Evolutionary conservation across 23 red algal genomes (phyloP).

Genomic region (Agarophyton chilense): DNA sequence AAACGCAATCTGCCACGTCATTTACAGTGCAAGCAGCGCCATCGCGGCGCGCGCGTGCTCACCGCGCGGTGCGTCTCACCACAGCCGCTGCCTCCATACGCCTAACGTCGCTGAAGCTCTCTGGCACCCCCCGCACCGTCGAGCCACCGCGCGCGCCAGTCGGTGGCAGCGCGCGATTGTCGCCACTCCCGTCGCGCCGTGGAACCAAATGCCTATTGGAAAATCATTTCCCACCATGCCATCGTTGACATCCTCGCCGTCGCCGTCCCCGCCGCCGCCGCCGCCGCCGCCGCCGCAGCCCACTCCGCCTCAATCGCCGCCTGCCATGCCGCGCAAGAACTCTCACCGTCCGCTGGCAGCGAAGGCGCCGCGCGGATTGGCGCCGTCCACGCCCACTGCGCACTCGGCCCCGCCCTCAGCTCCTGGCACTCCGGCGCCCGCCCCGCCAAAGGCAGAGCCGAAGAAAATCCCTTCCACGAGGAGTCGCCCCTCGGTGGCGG

Average conservation of each 20-base stretch:
- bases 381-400: not conserved
- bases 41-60: too few species aligned
- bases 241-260: too few species aligned
- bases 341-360: not conserved
- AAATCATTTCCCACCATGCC: not conserved
- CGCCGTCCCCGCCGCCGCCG: too few species aligned
- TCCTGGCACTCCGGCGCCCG: not conserved
- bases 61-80: not conserved
- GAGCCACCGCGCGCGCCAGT: not conserved
- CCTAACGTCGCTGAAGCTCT: too few species aligned
- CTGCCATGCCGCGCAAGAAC: not conserved
- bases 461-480: not conserved
- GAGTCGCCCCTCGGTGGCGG: not conserved
- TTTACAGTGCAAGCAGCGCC: too few species aligned
- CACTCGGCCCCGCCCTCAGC: too few species aligned
- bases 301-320: not conserved
- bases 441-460: not conserved
- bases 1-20: too few species aligned
- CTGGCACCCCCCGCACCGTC: too few species aligned
- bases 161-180: not conserved
- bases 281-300: not conserved
- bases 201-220: not conserved
- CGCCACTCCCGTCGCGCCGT: too few species aligned
- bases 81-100: not conserved
- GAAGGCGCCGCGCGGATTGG: slow-evolving; percentile 1